Conservation (phyloP, 495 filamentous ascomycete species). For the Oleoguttula mirabilis region DNA sequence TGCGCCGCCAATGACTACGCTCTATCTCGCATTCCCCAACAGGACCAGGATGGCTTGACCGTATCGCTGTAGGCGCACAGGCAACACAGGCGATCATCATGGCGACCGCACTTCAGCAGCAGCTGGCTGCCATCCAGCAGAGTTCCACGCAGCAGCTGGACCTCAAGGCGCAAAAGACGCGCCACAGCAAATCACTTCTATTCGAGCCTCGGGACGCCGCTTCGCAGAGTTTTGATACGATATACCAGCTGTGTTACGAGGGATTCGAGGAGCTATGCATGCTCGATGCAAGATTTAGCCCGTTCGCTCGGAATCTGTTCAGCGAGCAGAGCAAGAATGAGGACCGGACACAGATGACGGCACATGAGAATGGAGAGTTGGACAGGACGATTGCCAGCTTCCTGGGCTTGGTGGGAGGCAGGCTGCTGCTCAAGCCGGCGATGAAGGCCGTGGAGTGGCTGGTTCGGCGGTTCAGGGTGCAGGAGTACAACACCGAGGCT, state of each 20-base stretch:
- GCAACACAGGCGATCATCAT: too few relatives aligned
- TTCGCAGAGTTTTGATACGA: constrained; percentile 72
- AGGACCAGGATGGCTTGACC: too few relatives aligned
- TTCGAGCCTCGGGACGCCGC: constrained; percentile 73
- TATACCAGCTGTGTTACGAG: constrained; percentile 75
- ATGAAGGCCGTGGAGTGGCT: constrained; percentile 92
- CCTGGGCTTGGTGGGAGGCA: constrained; percentile 60
- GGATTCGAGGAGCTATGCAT: constrained; percentile 83
- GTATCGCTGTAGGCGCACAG: too few relatives aligned
- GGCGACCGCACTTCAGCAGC: constrained; percentile 29
- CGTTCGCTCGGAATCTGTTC: constrained; percentile 64
- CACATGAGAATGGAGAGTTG: constrained; percentile 65
- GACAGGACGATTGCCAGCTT: constrained; percentile 69
- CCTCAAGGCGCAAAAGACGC: constrained; percentile 74
- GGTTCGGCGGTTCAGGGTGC: constrained; percentile 79
- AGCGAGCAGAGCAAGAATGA: constrained; percentile 80
- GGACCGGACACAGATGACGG: constrained; percentile 74
- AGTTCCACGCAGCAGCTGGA: constrained; percentile 47
- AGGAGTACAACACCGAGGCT: constrained; percentile 73
- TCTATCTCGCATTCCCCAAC: too few relatives aligned
- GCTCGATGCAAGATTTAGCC: constrained; percentile 61
- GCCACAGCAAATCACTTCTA: constrained; percentile 83
- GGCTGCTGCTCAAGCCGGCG: constrained; percentile 68
- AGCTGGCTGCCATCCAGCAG: constrained; percentile 31
- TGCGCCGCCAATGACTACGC: too few relatives aligned